phyloP scores from a whole-genome alignment of 345 rosid genomes.

The Eutrema yunnanense region DNA sequence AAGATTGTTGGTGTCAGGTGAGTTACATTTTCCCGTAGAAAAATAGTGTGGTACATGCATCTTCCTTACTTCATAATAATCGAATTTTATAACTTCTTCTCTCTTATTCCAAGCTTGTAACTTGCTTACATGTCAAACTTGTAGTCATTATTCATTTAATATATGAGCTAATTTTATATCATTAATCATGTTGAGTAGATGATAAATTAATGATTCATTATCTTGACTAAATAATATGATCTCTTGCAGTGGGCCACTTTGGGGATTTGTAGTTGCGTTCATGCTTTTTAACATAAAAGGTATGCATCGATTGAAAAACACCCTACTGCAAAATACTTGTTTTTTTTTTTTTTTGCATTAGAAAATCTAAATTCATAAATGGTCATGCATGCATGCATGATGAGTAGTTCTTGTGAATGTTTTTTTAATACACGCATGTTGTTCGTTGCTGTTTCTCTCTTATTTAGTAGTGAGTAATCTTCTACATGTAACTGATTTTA shows the following conservation, averaged over 20 bases:
- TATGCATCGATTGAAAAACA: constrained; percentile 7
- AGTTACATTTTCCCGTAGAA: neutral
- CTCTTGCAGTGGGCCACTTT: constrained; percentile 71
- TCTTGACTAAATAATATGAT: neutral
- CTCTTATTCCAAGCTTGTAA: neutral
- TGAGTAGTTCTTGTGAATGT: neutral
- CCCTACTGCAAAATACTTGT: neutral
- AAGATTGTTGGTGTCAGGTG: constrained; percentile 95
- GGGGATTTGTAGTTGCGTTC: constrained; percentile 97
- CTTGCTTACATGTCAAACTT: neutral
- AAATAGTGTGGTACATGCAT: neutral
- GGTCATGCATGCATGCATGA: neutral
- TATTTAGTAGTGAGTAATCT: neutral
- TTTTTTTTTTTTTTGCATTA: neutral
- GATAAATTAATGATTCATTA: neutral
- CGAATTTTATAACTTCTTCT: neutral
- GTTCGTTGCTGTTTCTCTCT: neutral
- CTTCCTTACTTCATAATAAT: neutral
- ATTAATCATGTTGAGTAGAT: neutral
- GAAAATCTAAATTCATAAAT: neutral
- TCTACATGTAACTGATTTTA: neutral
- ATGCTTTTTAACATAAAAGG: constrained; percentile 94
- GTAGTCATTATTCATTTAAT: neutral
- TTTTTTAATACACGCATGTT: neutral
- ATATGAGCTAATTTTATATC: neutral